Percentiles rank a stretch among this genome's conserved stretches.
Conservation (phyloP, 2,329 filamentous ascomycete species). For the Sphaerulina vaccinii region DNA sequence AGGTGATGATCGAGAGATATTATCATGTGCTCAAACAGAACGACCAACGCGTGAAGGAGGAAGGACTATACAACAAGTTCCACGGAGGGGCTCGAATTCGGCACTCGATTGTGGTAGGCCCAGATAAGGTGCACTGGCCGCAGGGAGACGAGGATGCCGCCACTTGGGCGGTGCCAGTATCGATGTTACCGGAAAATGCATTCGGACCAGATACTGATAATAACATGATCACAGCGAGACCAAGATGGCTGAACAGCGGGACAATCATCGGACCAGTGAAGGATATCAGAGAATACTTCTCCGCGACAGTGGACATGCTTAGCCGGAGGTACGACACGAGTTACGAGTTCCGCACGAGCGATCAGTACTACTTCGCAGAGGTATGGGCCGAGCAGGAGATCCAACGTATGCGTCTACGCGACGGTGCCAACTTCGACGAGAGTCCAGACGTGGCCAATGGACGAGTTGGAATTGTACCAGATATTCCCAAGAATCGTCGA, state of each 20-base stretch:
- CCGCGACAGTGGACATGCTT: slow-evolving; percentile 38
- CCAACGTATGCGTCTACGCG: slow-evolving; percentile 26
- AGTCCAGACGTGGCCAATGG: slow-evolving; percentile 6
- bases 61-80: slow-evolving; percentile 23
- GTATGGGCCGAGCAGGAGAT: slow-evolving; percentile 57
- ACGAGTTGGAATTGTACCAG: slow-evolving; percentile 15
- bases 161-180: slow-evolving; percentile 34
- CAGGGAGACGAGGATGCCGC: slow-evolving; percentile 27
- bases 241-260: slow-evolving; percentile 42
- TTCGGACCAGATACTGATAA: slow-evolving; percentile 39
- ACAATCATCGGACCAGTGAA: slow-evolving; percentile 46
- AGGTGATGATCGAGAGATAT: slow-evolving; percentile 63
- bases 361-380: slow-evolving; percentile 51
- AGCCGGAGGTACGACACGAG: slow-evolving; percentile 21
- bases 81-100: slow-evolving; percentile 18
- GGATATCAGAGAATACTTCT: slow-evolving; percentile 32
- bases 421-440: slow-evolving; percentile 11
- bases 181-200: slow-evolving; percentile 21
- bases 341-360: slow-evolving; percentile 29
- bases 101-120: slow-evolving; percentile 33
- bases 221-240: slow-evolving; percentile 40
- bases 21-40: slow-evolving; percentile 54
- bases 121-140: slow-evolving; percentile 36
- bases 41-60: slow-evolving; percentile 44
- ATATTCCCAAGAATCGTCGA: slow-evolving; percentile 18